Evolutionary conservation across 768 basidiomycete species (phyloP).

Genomic region (Epithele typhae): DNA sequence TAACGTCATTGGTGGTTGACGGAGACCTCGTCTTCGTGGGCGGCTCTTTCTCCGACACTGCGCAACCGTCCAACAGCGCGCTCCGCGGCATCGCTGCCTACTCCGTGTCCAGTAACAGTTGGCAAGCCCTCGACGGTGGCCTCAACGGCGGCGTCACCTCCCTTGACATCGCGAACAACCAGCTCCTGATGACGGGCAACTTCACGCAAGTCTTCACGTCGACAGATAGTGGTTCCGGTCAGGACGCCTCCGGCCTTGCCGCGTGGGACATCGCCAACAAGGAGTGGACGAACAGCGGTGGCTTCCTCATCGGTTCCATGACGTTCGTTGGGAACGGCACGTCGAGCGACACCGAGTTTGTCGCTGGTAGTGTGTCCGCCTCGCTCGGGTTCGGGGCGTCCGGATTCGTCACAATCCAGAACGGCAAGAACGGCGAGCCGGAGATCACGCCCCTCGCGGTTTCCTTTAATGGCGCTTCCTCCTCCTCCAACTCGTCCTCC

Average conservation of each 20-base stretch:
- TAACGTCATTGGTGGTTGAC: constrained; percentile 60
- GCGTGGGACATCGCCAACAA: constrained; percentile 59
- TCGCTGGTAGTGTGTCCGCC: constrained; percentile 63
- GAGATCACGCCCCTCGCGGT: constrained; percentile 57
- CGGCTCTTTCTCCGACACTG: constrained; percentile 80
- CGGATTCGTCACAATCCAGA: constrained; percentile 77
- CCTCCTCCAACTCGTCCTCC: constrained; percentile 18
- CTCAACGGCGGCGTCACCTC: constrained; percentile 71
- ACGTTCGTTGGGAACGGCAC: constrained; percentile 67
- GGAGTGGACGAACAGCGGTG: constrained; percentile 71
- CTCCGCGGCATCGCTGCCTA: constrained; percentile 68
- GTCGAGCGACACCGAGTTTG: constrained; percentile 46
- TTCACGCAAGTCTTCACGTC: constrained; percentile 51
- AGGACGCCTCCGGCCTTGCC: constrained; percentile 59
- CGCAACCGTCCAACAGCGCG: constrained; percentile 44
- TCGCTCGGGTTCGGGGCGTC: constrained; percentile 65
- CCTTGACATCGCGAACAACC: constrained; percentile 45
- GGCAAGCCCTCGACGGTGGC: constrained; percentile 69
- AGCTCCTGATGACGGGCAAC: constrained; percentile 68
- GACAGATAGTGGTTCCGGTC: constrained; percentile 26
- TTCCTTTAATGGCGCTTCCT: constrained; percentile 42
- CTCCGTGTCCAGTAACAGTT: constrained; percentile 57
- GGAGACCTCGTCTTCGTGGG: constrained; percentile 75
- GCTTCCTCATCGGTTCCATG: constrained; percentile 69
- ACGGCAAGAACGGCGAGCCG: constrained; percentile 51